Evolutionary conservation across 2,329 filamentous ascomycete genomes (phyloP).

Genomic region (Fusarium staphyleae): DNA sequence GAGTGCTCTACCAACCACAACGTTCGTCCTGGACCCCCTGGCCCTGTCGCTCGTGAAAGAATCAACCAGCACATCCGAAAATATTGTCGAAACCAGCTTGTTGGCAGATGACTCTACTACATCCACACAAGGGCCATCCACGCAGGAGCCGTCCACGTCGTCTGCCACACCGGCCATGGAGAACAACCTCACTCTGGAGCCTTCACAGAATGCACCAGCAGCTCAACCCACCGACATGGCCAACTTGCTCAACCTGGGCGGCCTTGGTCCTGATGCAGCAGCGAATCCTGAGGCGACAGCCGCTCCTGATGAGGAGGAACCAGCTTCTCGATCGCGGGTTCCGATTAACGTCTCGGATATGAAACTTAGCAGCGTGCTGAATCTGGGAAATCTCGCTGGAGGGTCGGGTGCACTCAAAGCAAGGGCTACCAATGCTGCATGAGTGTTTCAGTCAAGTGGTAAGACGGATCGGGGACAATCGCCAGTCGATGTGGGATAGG

Average conservation of each 20-base stretch:
- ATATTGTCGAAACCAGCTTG: neutral
- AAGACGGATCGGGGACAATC: neutral
- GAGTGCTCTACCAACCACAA: conserved; percentile 42
- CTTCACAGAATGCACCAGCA: conserved; percentile 6
- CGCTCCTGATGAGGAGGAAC: conserved; percentile 29
- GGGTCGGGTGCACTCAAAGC: conserved; percentile 19
- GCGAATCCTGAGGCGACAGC: conserved; percentile 15
- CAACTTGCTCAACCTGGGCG: conserved; percentile 37
- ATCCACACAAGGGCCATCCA: neutral
- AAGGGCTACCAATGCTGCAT: conserved; percentile 26
- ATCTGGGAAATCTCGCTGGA: conserved; percentile 52
- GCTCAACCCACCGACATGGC: conserved; percentile 8
- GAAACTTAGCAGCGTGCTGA: conserved; percentile 52
- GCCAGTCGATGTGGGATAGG: conserved; percentile 9
- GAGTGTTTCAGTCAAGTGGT: conserved; percentile 1
- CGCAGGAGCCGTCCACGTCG: conserved; percentile 10
- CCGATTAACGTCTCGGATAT: conserved; percentile 51
- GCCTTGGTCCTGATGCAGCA: conserved; percentile 26
- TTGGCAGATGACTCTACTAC: neutral
- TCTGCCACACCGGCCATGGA: conserved; percentile 26
- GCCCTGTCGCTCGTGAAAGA: conserved; percentile 7
- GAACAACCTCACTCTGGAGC: conserved; percentile 37
- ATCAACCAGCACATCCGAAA: neutral
- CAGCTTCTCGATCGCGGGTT: conserved; percentile 20
- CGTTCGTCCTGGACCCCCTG: conserved; percentile 32